Evolutionary conservation across 768 basidiomycete genomes (phyloP), one percentile per base, ranked within the genome.

Genomic region (Bullera alba): DNA sequence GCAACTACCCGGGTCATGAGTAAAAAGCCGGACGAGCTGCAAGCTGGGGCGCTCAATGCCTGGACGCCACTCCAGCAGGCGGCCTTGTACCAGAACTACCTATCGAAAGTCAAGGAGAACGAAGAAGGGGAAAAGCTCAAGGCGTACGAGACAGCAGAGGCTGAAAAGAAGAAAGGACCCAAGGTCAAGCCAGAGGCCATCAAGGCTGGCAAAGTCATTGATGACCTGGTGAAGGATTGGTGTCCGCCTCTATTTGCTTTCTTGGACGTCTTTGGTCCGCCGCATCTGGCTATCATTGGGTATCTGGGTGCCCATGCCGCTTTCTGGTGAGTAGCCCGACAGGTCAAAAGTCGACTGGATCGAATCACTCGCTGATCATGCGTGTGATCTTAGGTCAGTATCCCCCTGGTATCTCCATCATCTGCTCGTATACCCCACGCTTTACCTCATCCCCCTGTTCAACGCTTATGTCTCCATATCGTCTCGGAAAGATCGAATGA

Each of bases 321-420:
- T 0, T 65, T 34, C 45, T 62, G 58, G 66, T 66, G 39, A 38
- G 56, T 46, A 19, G 4, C 12, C n/a, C n/a, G n/a, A n/a, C n/a
- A n/a, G n/a, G n/a, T n/a, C n/a, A n/a, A n/a, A n/a, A n/a, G n/a
- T n/a, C n/a, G n/a, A n/a, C n/a, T n/a, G n/a, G n/a, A n/a, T n/a
- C n/a, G n/a, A n/a, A n/a, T n/a, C n/a, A 41, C 42, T 22, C n/a
- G 4, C 19, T 27, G 22, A 17, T 22, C 1, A 25, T 23, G 38
- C 47, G 8, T 23, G 12, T 35, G 4, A 30, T 35, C 5, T 4
- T 45, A 57, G 60, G 46, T 58, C 42, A 22, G 21, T 38, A 1
- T 37, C 55, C 3, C 66, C 66, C 5, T 62, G 58, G 56, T 61
- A 68, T 37, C 51, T 65, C 32, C 53, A 51, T 38, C 58, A 56